Evolutionary conservation across 208 protist species (phyloP), one percentile per base, ranked within the genome.

Genomic region (Tritrichomonas foetus): DNA sequence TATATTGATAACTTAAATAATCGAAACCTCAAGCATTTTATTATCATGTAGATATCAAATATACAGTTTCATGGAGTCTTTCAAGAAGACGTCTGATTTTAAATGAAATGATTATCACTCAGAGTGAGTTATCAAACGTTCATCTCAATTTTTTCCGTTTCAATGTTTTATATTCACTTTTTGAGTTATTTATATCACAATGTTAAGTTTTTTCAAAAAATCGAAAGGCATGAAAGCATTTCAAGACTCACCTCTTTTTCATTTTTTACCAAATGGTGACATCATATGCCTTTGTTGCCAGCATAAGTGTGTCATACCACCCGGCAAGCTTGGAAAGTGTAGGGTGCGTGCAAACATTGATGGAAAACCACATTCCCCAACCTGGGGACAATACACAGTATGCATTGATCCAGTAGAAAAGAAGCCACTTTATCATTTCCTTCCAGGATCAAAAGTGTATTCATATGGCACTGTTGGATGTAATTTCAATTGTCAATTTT

Each of bases 401-500:
- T 16, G 16, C 39, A 89, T 89, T 61, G 78, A 89, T 89, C 78
- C 78, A 36, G 57, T 89, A 20, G 78, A 89, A 33, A 89, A 89
- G 16, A 89, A 89, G 57, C 78, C 78, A 14, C 78, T 89, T 57
- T 49, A 89, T 57, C 78, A 89, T 49, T 89, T 89, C 16, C 78
- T 89, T 9, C 78, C 78, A 30, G 78, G 78, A 22, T 57, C 78
- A 9, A 89, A 47, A n/a, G 47, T 89, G 22, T 89, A 89, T 89
- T 89, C 78, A 89, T 89, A 89, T 16, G 78, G 78, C 20, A 89
- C 78, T 39, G 78, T 89, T 89, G 78, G 78, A n/a, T 89, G 78
- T 16, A 89, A 89, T 39, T 89, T 89, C 44, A 53, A 16, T 20
- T 89, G 78, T n/a, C 78, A 89, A 57, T 89, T 89, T 89, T 89